Percentiles rank a stretch among this genome's conserved stretches.
Conservation (phyloP, 306 rosid species). For the Oemleria cerasiformis region DNA sequence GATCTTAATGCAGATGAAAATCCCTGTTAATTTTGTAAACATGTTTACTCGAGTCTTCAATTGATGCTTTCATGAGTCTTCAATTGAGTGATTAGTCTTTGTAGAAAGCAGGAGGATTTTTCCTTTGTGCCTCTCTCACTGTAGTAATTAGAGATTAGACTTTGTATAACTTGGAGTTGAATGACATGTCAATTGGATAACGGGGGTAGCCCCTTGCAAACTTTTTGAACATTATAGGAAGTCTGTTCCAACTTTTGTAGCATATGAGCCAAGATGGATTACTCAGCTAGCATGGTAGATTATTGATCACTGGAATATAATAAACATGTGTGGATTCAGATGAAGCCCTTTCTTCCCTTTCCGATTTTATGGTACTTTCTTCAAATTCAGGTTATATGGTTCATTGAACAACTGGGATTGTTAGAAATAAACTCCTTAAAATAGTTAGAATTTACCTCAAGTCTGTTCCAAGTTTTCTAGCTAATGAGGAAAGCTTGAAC, state of each 20-base stretch:
- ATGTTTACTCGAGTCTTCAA: neutral
- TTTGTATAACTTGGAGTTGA: neutral
- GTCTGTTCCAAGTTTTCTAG: neutral
- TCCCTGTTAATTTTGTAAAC: neutral
- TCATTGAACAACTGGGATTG: neutral
- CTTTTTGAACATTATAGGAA: neutral
- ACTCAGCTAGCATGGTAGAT: neutral
- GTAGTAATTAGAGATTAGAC: neutral
- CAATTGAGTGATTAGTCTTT: neutral
- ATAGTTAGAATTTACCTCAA: neutral
- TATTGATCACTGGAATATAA: neutral
- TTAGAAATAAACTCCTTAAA: neutral
- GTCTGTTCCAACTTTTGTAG: neutral
- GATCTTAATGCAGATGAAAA: neutral
- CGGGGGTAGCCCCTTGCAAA: neutral
- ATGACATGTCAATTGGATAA: neutral
- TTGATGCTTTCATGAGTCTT: neutral
- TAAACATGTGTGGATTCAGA: neutral
- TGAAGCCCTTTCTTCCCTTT: neutral
- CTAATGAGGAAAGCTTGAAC: neutral
- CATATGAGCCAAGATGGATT: neutral
- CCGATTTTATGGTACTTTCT: neutral
- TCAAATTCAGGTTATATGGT: neutral
- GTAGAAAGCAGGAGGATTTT: neutral
- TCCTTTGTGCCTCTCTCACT: neutral